Base-by-base conservation (phyloP, 164 flowering plant species). In the Liriodendron chinense region DNA sequence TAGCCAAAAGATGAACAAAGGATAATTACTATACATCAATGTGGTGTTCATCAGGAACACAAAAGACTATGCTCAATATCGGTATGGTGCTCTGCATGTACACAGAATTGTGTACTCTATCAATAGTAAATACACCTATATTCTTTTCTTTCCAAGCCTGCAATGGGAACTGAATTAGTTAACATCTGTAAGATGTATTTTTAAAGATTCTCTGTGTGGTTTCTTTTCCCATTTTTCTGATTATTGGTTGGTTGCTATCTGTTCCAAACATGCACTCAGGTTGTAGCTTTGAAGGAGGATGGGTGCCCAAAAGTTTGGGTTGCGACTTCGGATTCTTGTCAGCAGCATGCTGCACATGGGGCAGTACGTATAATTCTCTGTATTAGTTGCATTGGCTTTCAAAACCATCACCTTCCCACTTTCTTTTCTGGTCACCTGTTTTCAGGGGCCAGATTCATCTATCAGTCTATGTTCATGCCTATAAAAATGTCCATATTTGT, bases 221-320 rank as follows among this genome's bases (percentile, higher is more conserved):
- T 73, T 25, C 76, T 56, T 74, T 25, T 49, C 74, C 24, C 12
- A 68, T 8, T n/a, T 34, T 53, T 47, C 65, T 47, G 71, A 73
- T 68, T 72, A n/a, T 72, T 67, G 47, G 20, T 67, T 67, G 63
- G 21, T 71, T n/a, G 56, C 16, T 48, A n/a, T 13, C 34, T 66
- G 7, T 28, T 74, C 50, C 48, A 18, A 57, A 9, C 43, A 26
- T 83, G 26, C 50, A 13, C 67, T 13, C 69, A 95, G 99, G 96
- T 95, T 74, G 94, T 79, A 65, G 94, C 94, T 68, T 80, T 95
- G 84, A 92, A 67, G 87, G 92, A 91, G 65, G 98, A 93, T 85
- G 99, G 99, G 9, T 93, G 99, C 86, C 98, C 97, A 20, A 87
- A 81, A 84, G 98, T 95, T 66, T 93, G 98, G 98, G 99, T 95